These are phyloP conservation scores for Chimonanthus praecox DNA, from an alignment of 164 flowering plant species.

Conservation along the genomic window DNA sequence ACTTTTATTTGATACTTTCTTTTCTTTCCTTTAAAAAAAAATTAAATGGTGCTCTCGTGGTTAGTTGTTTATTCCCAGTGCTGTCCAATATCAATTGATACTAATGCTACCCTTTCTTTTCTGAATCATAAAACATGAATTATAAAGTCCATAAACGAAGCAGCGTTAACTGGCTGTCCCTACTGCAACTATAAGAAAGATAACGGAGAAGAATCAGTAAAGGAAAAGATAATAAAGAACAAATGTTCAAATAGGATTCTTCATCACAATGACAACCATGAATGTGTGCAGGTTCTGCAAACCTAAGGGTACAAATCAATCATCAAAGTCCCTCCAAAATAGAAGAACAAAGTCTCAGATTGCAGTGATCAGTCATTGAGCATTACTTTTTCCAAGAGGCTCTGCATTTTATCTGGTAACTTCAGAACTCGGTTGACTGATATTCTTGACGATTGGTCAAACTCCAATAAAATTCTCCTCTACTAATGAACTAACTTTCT, in stretches of 20 bases:
- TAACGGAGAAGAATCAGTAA: background rate
- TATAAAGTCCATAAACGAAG: background rate
- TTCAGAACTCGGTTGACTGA: slow-evolving; percentile 56
- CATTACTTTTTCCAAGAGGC: slow-evolving; percentile 44
- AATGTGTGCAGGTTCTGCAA: slow-evolving; percentile 35
- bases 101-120: background rate
- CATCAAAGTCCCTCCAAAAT: slow-evolving; percentile 26
- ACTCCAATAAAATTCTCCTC: slow-evolving; percentile 14
- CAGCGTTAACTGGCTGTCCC: background rate
- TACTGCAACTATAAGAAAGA: background rate
- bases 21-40: background rate
- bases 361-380: slow-evolving; percentile 43
- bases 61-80: background rate
- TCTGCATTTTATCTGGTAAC: slow-evolving; percentile 58
- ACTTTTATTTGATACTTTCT: background rate
- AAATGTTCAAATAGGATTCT: slow-evolving; percentile 11
- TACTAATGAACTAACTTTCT: background rate
- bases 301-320: slow-evolving; percentile 30
- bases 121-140: background rate
- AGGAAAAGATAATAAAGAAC: background rate
- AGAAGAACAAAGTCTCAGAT: slow-evolving; percentile 30
- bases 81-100: background rate
- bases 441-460: slow-evolving; percentile 30
- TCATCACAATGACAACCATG: slow-evolving; percentile 22
- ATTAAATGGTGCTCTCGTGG: background rate